Evolutionary conservation across 805 yeast genomes (phyloP), one percentile per base, ranked within the genome.

Genomic region (Wickerhamiella domercqiae): DNA sequence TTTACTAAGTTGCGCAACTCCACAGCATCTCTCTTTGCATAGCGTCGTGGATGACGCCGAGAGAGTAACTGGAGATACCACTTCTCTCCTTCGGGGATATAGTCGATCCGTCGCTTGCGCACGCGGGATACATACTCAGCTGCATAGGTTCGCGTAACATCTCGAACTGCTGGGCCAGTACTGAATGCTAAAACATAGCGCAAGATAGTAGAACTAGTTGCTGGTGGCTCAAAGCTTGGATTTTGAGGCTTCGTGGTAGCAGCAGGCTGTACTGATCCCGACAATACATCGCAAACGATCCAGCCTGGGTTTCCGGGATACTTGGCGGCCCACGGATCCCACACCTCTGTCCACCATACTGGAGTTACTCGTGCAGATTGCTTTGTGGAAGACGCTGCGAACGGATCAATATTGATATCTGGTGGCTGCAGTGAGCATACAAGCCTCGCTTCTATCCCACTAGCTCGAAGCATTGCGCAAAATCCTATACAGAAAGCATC

Each of bases 341-440:
- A 87, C 0, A 80, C 94, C 54, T 90, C 98, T 17, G 75, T 75
- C 98, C 98, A 90, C 51, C 77, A 84, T 0, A 84, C 66, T 0
- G 96, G 96, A 49, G 32, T 16, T 13, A 34, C 18, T 3, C 24
- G 29, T n/a, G 35, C 36, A n/a, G 45, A 43, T 18, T 32, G 37
- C 21, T 50, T 50, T 24, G 11, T 24, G 9, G 26, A 13, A 21
- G 33, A 17, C 7, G 16, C 16, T 13, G n/a, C 21, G 6, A 21
- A 30, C 5, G 33, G n/a, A 5, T 20, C 21, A 13, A 14, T 17
- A 28, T 28, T 28, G 15, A 30, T 80, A 53, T 90, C 95, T 0
- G 95, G 86, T 0, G 95, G 90, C 52, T 90, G 98, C 22, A 86
- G 51, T 0, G 95, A 86, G 48, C 77, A 75, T 0, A 84, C 74